These are phyloP conservation scores for Cytospora mali DNA, from an alignment of 2,329 filamentous ascomycete genomes.

Conservation along the genomic window DNA sequence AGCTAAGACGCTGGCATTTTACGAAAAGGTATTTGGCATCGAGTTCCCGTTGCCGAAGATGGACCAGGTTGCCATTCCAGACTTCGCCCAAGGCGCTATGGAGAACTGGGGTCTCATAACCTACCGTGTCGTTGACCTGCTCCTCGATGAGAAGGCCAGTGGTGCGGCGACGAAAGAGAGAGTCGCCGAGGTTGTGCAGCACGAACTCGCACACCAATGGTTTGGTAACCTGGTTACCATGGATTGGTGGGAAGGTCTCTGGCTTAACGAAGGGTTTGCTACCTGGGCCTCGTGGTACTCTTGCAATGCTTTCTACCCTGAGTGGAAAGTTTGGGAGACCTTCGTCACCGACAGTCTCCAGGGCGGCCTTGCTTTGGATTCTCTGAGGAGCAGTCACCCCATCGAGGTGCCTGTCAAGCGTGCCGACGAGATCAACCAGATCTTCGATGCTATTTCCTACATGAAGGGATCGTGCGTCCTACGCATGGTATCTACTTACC, in stretches of 20 bases:
- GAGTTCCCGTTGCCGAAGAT: constrained; percentile 89
- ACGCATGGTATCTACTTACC: constrained; percentile 94
- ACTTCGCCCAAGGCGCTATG: constrained; percentile 95
- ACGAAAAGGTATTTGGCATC: constrained; percentile 91
- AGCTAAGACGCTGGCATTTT: constrained; percentile 87
- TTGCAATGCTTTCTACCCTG: constrained; percentile 92
- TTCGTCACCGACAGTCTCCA: constrained; percentile 94
- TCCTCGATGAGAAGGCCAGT: constrained; percentile 89
- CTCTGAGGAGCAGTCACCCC: constrained; percentile 89
- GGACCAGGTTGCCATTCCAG: constrained; percentile 95
- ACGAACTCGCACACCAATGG: constrained; percentile 94
- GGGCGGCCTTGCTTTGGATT: constrained; percentile 84
- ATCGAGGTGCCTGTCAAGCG: constrained; percentile 96
- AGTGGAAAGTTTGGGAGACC: constrained; percentile 97
- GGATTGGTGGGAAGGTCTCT: constrained; percentile 92
- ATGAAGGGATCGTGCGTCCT: constrained; percentile 95
- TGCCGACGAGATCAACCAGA: constrained; percentile 95
- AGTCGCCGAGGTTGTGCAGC: constrained; percentile 93
- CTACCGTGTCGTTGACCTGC: constrained; percentile 87
- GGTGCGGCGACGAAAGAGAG: constrained; percentile 89
- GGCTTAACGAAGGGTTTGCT: constrained; percentile 89
- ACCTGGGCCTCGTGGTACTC: constrained; percentile 86
- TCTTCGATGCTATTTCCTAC: constrained; percentile 97
- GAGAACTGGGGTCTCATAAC: constrained; percentile 98
- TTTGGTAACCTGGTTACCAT: constrained; percentile 91